Conservation (phyloP, 371 early-diverging fungal genomes). For the Mucor circinelloides region DNA sequence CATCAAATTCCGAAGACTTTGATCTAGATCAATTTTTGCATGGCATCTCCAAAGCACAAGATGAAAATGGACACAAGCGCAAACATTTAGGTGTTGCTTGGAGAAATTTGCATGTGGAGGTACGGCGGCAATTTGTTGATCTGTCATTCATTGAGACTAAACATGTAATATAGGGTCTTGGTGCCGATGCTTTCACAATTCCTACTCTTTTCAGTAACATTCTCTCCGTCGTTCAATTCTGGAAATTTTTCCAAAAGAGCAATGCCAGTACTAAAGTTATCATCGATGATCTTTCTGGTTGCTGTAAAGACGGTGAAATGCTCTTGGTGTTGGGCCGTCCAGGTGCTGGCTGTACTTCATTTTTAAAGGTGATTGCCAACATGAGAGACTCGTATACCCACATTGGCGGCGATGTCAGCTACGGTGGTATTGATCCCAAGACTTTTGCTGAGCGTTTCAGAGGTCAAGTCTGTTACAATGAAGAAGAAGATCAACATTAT, state of each 20-base stretch:
- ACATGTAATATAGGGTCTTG: slow-evolving; percentile 30
- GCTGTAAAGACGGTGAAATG: slow-evolving; percentile 72
- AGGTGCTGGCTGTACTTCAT: slow-evolving; percentile 73
- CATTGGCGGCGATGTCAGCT: slow-evolving; percentile 60
- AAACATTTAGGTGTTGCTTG: slow-evolving; percentile 52
- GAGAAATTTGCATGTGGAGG: slow-evolving; percentile 47
- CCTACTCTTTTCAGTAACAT: slow-evolving; percentile 25
- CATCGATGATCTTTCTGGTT: slow-evolving; percentile 59
- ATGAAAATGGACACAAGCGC: slow-evolving; percentile 25
- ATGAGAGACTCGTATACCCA: slow-evolving; percentile 59
- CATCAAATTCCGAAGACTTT: slow-evolving; percentile 30
- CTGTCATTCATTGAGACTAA: not conserved
- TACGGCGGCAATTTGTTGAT: not conserved
- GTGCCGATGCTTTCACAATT: slow-evolving; percentile 46
- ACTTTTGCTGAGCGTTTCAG: slow-evolving; percentile 57
- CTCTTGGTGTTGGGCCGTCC: slow-evolving; percentile 74
- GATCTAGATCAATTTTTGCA: slow-evolving; percentile 39
- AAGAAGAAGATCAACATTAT: slow-evolving; percentile 74
- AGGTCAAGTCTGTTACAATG: slow-evolving; percentile 68
- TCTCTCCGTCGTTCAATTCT: slow-evolving; percentile 34
- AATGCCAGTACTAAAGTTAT: slow-evolving; percentile 36
- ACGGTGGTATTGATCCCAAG: slow-evolving; percentile 64
- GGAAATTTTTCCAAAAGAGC: slow-evolving; percentile 26
- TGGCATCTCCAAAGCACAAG: slow-evolving; percentile 25
- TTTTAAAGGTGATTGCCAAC: slow-evolving; percentile 68